phyloP scores from a whole-genome alignment of 805 yeast genomes.

The Candida alai region DNA sequence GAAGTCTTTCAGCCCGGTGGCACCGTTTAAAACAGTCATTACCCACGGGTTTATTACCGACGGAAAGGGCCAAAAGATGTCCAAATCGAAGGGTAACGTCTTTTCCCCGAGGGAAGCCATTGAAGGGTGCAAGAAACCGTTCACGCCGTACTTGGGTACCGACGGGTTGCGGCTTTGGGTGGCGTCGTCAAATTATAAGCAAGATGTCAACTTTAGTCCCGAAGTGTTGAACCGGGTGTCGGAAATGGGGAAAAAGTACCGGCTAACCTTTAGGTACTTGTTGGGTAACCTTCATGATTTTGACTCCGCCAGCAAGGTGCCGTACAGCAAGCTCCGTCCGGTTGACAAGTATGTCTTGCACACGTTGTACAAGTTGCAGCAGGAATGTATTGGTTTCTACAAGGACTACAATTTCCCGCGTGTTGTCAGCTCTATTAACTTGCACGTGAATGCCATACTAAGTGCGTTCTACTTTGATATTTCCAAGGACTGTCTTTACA shows the following conservation, averaged over 20 bases:
- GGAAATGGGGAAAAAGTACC: constrained; percentile 73
- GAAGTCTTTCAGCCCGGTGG: constrained; percentile 23
- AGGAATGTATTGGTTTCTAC: constrained; percentile 42
- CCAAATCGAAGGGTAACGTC: constrained; percentile 85
- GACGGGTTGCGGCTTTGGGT: constrained; percentile 91
- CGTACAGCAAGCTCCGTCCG: constrained; percentile 29
- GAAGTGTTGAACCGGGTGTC: constrained; percentile 70
- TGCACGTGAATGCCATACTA: constrained; percentile 68
- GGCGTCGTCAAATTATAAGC: constrained; percentile 82
- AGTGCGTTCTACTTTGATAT: constrained; percentile 86
- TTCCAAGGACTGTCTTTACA: constrained; percentile 80
- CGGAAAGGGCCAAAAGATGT: constrained; percentile 84
- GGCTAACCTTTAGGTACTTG: constrained; percentile 76
- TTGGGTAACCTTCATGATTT: constrained; percentile 69
- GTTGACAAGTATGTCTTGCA: constrained; percentile 65
- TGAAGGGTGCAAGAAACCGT: constrained; percentile 47
- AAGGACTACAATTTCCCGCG: constrained; percentile 61
- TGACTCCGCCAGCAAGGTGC: constrained; percentile 26
- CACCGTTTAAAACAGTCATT: constrained; percentile 70
- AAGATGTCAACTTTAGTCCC: constrained; percentile 73
- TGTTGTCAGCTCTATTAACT: constrained; percentile 62
- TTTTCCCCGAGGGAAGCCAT: constrained; percentile 67
- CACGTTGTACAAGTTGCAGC: constrained; percentile 47
- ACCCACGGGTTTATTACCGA: constrained; percentile 95
- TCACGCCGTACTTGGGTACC: constrained; percentile 65